Conservation (phyloP, 306 rosid genomes). For the Corylus avellana region DNA sequence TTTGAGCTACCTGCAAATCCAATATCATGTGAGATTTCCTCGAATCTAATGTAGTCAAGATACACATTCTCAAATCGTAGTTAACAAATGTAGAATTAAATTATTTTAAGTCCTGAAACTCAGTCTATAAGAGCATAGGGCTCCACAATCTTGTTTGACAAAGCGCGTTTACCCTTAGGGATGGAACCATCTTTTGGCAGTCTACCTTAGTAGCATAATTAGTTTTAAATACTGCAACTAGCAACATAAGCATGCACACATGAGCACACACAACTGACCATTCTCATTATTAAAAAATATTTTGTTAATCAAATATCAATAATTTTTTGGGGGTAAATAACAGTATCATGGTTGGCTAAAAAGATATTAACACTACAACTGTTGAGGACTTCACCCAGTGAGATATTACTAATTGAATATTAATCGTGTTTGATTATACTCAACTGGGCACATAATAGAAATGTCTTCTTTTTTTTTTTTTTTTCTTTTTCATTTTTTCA, state of each 20-base stretch:
- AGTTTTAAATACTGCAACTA: neutral
- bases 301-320: neutral
- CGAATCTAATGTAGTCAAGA: constrained; percentile 2
- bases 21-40: constrained; percentile 25
- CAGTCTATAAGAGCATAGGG: neutral
- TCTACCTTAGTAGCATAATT: neutral
- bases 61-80: neutral
- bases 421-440: neutral
- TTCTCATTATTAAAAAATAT: neutral
- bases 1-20: constrained; percentile 55
- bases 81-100: neutral
- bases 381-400: neutral
- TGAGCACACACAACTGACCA: neutral
- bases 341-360: neutral
- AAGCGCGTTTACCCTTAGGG: neutral
- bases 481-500: no score
- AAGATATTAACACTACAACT: neutral
- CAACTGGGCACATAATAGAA: neutral
- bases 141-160: neutral
- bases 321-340: neutral
- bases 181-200: neutral
- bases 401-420: neutral
- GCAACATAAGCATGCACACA: neutral
- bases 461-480: no score
- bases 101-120: neutral